Evolutionary conservation across 75 land plant genomes (phyloP).

Genomic region (Cupressus sempervirens): DNA sequence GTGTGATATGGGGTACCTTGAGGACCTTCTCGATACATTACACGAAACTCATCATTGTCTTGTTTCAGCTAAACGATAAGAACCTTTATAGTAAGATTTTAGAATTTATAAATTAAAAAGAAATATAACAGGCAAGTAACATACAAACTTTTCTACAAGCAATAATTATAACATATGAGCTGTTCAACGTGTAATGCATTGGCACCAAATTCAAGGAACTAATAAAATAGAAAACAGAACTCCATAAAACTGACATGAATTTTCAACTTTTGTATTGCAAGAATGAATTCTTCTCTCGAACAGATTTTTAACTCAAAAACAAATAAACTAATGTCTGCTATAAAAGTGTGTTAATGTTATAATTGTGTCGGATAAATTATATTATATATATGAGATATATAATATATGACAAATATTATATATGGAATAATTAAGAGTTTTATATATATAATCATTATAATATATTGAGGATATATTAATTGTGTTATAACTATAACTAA

Average conservation of each 20-base stretch:
- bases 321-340: not conserved
- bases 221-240: not conserved
- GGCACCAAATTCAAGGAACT: not conserved
- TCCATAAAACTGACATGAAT: not conserved
- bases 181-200: not conserved
- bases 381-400: too few species aligned
- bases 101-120: not conserved
- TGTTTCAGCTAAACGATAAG: conserved; percentile 64
- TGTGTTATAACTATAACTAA: too few species aligned
- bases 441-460: too few species aligned
- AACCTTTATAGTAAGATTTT: not conserved
- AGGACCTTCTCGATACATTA: conserved; percentile 97
- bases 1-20: conserved; percentile 84
- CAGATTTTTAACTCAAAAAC: not conserved
- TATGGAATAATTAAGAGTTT: too few species aligned
- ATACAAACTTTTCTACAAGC: not conserved
- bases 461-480: too few species aligned
- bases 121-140: not conserved
- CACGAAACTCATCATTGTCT: conserved; percentile 75
- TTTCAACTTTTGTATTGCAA: not conserved
- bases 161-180: not conserved
- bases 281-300: not conserved
- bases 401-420: too few species aligned
- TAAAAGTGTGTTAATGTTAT: too few species aligned
- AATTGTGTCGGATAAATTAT: too few species aligned